Evolutionary conservation across 495 filamentous ascomycete species (phyloP).

Genomic region (Glonium stellatum): DNA sequence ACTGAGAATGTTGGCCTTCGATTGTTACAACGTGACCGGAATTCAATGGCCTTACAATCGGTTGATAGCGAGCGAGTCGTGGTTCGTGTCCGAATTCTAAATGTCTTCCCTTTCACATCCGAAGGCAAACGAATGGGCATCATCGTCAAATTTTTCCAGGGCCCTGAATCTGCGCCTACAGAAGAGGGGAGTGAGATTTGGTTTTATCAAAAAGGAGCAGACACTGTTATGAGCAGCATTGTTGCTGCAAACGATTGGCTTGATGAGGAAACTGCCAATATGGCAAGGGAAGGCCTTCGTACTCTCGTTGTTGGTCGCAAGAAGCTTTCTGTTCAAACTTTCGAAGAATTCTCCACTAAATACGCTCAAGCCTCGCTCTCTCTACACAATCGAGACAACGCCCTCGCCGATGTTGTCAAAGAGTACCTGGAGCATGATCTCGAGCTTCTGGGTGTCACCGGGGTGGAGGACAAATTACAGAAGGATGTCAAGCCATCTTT

Average conservation of each 20-base stretch:
- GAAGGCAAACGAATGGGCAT: constrained; percentile 99
- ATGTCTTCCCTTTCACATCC: constrained; percentile 96
- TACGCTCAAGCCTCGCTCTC: constrained; percentile 76
- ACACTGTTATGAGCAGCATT: constrained; percentile 93
- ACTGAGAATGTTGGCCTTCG: constrained; percentile 88
- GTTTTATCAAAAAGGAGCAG: constrained; percentile 98
- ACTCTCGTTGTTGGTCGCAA: constrained; percentile 92
- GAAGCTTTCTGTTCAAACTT: constrained; percentile 65
- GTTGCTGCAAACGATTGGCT: constrained; percentile 96
- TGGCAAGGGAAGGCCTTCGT: constrained; percentile 92
- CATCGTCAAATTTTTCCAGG: constrained; percentile 66
- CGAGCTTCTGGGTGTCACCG: constrained; percentile 90
- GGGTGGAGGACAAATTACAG: constrained; percentile 95
- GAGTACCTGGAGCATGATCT: constrained; percentile 82
- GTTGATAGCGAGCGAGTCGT: constrained; percentile 68
- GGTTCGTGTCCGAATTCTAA: constrained; percentile 81
- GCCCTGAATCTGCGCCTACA: constrained; percentile 35
- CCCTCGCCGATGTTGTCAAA: constrained; percentile 70
- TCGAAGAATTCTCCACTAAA: constrained; percentile 65
- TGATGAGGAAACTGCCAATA: constrained; percentile 96
- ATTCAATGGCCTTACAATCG: constrained; percentile 71
- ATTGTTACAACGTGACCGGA: constrained; percentile 77
- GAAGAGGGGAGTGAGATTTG: constrained; percentile 64
- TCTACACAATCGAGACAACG: constrained; percentile 68
- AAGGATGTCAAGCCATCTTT: constrained; percentile 89